Base-by-base conservation (phyloP, 257 asterid genomes). In the Fraxinus cuspidata region DNA sequence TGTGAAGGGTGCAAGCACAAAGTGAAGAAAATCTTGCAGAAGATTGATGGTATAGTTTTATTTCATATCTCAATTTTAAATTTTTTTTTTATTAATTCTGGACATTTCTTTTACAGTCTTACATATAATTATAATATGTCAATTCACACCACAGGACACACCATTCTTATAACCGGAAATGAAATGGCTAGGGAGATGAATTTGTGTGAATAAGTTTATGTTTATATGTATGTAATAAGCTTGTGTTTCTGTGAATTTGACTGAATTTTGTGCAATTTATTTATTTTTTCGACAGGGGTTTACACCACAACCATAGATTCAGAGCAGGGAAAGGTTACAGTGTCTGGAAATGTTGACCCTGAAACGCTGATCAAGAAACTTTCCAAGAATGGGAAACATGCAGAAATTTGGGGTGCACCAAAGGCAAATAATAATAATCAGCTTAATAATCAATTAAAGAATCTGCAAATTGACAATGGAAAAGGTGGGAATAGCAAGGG, bases 21-120 rank as follows among this genome's bases (percentile, higher is more conserved):
- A 83, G 98, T 94, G 65, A 94, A 94, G 91, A 94, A 94, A 85
- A 94, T 90, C 87, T 79, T 94, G 88, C 97, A 94, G 87, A 94
- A 92, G 87, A 92, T 94, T 84, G 98, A 94, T 51, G 98, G 98
- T 92, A 88, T 71, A 35, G 21, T 47, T 56, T 58, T 28, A 47
- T 75, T 80, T 74, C 82, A 76, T 12, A 70, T 63, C 78, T 68
- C 76, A 60, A 68, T 77, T 79, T 74, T 32, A 32, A 32, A 3
- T 32, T 79, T 63, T 25, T 58, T 42, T 12, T 10, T 42, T 31
- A 25, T 70, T 71, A 18, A 7, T 44, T 42, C 58, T 25, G 31
- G 18, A 42, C 16, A 16, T 44, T 23, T 70, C 16, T 69, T 34
- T 31, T 74, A n/a, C 69, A 2, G 32, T 40, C 44, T 60, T 27